phyloP scores from a whole-genome alignment of 208 protist genomes.

The Trypanosoma avium region DNA sequence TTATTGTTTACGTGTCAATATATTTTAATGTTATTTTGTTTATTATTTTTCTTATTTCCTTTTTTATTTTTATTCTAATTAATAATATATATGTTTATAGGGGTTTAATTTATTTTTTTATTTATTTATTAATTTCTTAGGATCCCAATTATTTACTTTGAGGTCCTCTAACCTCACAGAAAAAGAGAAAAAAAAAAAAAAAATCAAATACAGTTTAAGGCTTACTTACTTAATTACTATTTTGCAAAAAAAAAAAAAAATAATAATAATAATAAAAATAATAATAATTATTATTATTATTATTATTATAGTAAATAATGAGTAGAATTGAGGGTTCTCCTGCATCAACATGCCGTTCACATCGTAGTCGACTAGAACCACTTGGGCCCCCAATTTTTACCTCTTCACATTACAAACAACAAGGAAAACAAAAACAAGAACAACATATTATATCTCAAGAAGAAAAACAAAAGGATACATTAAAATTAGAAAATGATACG shows the following conservation, averaged over 20 bases:
- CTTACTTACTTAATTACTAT: not conserved
- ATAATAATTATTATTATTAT: not conserved
- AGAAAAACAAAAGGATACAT: not conserved
- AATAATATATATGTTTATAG: no score
- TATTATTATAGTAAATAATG: not conserved
- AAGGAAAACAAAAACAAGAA: not conserved
- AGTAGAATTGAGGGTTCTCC: not conserved
- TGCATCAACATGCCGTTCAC: constrained; percentile 41
- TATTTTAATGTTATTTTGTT: not conserved
- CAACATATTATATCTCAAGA: not conserved
- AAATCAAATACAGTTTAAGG: not conserved
- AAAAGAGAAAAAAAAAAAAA: not conserved
- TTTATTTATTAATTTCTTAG: not conserved
- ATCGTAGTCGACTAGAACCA: constrained; percentile 61
- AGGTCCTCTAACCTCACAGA: not conserved
- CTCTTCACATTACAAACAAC: constrained; percentile 1
- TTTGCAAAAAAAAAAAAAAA: not conserved
- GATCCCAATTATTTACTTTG: not conserved
- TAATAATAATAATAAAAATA: not conserved
- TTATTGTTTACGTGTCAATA: not conserved
- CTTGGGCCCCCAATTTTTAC: constrained; percentile 59
- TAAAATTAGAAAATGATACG: not conserved
- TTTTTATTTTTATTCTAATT: no score
- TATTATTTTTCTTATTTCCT: not conserved
- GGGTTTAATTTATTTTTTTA: not conserved